A percentile compares a stretch with the other conserved stretches of the same genome.
Conservation (phyloP, 2,329 filamentous ascomycete species). For the Arthrobotrys iridis region DNA sequence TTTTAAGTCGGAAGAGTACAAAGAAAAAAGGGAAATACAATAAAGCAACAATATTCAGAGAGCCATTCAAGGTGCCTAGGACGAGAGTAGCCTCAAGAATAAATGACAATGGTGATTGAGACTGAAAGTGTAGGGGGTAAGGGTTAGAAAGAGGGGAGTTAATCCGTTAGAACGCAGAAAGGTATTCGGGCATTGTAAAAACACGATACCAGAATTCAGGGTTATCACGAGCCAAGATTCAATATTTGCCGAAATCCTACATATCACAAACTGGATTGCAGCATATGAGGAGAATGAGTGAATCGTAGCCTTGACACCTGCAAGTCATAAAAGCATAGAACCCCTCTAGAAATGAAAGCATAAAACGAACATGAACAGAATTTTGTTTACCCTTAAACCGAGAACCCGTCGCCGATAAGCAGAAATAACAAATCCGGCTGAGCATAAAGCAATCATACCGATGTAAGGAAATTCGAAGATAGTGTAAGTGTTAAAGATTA, state of each 20-base stretch:
- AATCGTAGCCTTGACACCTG: background rate
- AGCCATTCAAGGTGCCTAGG: background rate
- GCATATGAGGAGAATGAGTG: background rate
- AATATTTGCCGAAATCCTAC: background rate
- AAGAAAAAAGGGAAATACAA: background rate
- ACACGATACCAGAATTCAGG: background rate
- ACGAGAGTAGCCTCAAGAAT: background rate
- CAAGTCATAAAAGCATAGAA: background rate
- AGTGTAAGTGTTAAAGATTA: background rate
- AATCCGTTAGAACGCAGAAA: no score
- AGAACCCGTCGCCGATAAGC: slow-evolving; percentile 24
- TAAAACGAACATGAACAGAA: background rate
- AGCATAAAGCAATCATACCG: background rate
- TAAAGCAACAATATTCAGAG: background rate
- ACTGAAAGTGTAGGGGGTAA: background rate
- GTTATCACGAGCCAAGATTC: background rate
- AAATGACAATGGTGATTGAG: background rate
- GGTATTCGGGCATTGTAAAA: background rate
- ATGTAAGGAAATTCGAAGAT: background rate
- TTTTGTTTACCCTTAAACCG: slow-evolving; percentile 14
- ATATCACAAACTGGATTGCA: background rate
- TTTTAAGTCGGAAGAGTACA: background rate
- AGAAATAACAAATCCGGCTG: background rate
- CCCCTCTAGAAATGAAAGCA: background rate
- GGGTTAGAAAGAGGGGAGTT: no score